phyloP scores from a whole-genome alignment of 805 yeast species.

The Monosporozyma servazzii region DNA sequence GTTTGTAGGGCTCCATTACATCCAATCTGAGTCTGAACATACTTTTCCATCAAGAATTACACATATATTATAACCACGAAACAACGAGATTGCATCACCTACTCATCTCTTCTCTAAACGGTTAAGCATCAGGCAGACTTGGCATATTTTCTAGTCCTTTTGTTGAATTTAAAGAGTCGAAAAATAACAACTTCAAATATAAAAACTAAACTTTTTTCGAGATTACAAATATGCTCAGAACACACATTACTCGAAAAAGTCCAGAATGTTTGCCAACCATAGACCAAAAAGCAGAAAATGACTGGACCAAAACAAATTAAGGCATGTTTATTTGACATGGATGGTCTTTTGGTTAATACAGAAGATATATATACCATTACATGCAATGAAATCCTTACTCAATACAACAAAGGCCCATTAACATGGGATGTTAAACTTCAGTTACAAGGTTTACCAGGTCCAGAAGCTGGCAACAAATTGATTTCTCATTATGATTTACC shows the following conservation, averaged over 20 bases:
- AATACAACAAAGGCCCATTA: conserved; percentile 66
- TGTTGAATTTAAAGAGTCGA: not conserved
- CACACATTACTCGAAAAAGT: not conserved
- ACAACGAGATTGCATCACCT: not conserved
- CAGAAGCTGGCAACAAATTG: conserved; percentile 55
- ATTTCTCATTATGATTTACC: conserved; percentile 63
- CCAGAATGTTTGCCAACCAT: not conserved
- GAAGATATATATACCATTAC: conserved; percentile 86
- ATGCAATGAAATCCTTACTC: conserved; percentile 53
- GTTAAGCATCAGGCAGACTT: not conserved
- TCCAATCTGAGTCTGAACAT: conserved; percentile 41
- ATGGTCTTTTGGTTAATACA: conserved; percentile 84
- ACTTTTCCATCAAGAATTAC: not conserved
- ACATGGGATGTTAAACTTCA: conserved; percentile 87
- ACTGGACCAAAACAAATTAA: conserved; percentile 11
- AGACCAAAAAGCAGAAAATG: not conserved
- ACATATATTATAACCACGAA: not conserved
- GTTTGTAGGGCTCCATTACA: conserved; percentile 83
- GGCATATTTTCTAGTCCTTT: not conserved
- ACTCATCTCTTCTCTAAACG: not conserved
- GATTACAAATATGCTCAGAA: not conserved
- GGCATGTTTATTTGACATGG: conserved; percentile 63
- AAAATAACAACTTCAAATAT: not conserved
- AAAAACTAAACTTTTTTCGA: not conserved
- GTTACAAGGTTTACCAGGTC: conserved; percentile 88